phyloP scores from a whole-genome alignment of 345 rosid species.

The Mangifera indica region DNA sequence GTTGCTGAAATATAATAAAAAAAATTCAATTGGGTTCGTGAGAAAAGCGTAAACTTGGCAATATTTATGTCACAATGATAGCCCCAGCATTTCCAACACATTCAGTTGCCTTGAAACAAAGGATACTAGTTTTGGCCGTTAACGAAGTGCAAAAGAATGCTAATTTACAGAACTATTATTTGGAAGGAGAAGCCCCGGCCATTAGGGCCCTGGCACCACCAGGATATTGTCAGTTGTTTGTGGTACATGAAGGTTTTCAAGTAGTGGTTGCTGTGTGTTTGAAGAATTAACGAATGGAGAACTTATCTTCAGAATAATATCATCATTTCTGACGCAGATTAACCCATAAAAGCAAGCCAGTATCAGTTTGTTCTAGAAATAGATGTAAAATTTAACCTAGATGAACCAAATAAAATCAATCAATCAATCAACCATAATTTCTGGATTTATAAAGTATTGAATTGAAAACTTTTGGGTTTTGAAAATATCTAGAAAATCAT shows the following conservation, averaged over 20 bases:
- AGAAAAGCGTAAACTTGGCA: constrained; percentile 1
- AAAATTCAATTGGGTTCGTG: constrained; percentile 22
- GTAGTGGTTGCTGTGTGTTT: background rate
- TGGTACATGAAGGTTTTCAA: constrained; percentile 42
- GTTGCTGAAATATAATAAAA: constrained; percentile 25
- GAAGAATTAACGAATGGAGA: background rate
- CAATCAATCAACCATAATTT: too few species aligned
- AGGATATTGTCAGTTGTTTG: constrained; percentile 41
- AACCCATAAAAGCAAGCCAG: background rate
- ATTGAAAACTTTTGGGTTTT: too few species aligned
- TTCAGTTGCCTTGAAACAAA: constrained; percentile 62
- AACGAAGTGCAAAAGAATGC: background rate
- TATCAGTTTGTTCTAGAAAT: too few species aligned
- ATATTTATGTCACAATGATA: constrained; percentile 37
- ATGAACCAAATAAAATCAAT: too few species aligned
- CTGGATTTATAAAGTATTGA: too few species aligned
- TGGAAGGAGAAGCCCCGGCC: constrained; percentile 25
- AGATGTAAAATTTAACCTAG: too few species aligned
- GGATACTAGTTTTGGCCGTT: constrained; percentile 46
- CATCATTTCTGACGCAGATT: background rate
- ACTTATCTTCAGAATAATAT: background rate
- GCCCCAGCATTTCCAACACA: constrained; percentile 66
- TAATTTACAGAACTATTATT: background rate
- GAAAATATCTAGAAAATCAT: too few species aligned
- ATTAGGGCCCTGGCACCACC: constrained; percentile 43